Percentiles rank a stretch among this genome's conserved stretches.
Conservation (phyloP, 345 rosid species). For the Microthlaspi erraticum region DNA sequence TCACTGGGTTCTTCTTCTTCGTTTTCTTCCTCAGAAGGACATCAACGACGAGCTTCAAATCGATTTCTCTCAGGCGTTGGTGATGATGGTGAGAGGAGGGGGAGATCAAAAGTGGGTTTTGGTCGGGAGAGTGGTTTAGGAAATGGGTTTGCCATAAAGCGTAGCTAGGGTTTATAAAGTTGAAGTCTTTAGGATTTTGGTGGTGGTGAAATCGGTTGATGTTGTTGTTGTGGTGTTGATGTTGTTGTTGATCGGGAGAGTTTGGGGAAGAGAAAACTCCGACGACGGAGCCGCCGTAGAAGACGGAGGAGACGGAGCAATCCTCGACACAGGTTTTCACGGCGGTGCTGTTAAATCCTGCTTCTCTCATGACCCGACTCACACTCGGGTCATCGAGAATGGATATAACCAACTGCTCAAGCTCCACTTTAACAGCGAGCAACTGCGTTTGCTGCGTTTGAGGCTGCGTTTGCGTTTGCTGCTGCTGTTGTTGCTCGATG, state of each 20-base stretch:
- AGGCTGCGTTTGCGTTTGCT: slow-evolving; percentile 48
- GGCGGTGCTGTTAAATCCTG: slow-evolving; percentile 83
- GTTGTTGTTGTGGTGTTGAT: slow-evolving; percentile 6
- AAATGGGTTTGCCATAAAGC: slow-evolving; percentile 71
- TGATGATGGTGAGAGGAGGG: slow-evolving; percentile 31
- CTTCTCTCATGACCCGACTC: slow-evolving; percentile 92
- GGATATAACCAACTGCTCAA: slow-evolving; percentile 72
- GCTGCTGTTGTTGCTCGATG: slow-evolving; percentile 60
- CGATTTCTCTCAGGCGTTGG: slow-evolving; percentile 54
- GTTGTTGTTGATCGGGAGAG: slow-evolving; percentile 58
- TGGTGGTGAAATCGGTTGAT: slow-evolving; percentile 36
- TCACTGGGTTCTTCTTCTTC: slow-evolving; percentile 67
- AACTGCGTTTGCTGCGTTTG: slow-evolving; percentile 57
- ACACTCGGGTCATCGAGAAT: slow-evolving; percentile 88
- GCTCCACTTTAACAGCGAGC: slow-evolving; percentile 68
- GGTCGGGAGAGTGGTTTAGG: slow-evolving; percentile 56
- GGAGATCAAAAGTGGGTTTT: slow-evolving; percentile 51
- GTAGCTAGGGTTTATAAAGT: slow-evolving; percentile 51
- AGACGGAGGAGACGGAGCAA: slow-evolving; percentile 63
- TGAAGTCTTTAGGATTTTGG: slow-evolving; percentile 48
- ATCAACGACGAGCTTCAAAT: slow-evolving; percentile 67
- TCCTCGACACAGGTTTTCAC: slow-evolving; percentile 79
- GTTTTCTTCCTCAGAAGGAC: slow-evolving; percentile 62
- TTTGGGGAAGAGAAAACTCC: slow-evolving; percentile 88
- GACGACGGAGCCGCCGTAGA: slow-evolving; percentile 54